phyloP scores from a whole-genome alignment of 441 rosid species.

The Capsella rubella region DNA sequence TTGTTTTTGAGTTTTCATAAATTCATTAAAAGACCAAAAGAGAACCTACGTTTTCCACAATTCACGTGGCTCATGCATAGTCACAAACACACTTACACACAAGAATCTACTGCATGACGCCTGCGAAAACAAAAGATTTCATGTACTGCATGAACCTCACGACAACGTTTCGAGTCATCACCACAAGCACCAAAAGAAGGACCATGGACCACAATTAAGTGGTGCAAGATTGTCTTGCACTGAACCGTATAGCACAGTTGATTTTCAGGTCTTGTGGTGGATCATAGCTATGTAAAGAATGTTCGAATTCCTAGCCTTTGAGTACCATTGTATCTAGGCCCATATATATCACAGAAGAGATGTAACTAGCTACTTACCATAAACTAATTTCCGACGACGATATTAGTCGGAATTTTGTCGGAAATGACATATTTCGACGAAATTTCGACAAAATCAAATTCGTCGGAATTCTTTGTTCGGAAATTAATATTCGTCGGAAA shows the following conservation, averaged over 20 bases:
- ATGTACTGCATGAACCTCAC: slow-evolving; percentile 12
- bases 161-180: slow-evolving; percentile 25
- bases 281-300: neutral
- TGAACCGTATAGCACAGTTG: neutral
- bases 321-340: neutral
- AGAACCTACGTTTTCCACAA: neutral
- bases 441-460: too few relatives aligned
- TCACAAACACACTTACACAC: neutral
- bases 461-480: too few relatives aligned
- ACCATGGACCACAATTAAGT: slow-evolving; percentile 28
- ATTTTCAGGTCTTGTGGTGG: neutral
- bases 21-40: neutral
- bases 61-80: slow-evolving; percentile 29
- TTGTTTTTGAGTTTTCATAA: neutral
- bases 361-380: neutral
- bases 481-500: too few relatives aligned
- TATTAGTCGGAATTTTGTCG: too few relatives aligned
- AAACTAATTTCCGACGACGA: neutral
- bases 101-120: slow-evolving; percentile 23
- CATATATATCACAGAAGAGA: neutral
- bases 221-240: slow-evolving; percentile 13
- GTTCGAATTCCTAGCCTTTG: slow-evolving; percentile 22
- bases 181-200: neutral
- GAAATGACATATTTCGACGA: too few relatives aligned
- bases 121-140: slow-evolving; percentile 3